These are phyloP conservation scores for Cephalotrichum gorgonifer DNA, from an alignment of 2,329 filamentous ascomycete genomes.

Conservation along the genomic window DNA sequence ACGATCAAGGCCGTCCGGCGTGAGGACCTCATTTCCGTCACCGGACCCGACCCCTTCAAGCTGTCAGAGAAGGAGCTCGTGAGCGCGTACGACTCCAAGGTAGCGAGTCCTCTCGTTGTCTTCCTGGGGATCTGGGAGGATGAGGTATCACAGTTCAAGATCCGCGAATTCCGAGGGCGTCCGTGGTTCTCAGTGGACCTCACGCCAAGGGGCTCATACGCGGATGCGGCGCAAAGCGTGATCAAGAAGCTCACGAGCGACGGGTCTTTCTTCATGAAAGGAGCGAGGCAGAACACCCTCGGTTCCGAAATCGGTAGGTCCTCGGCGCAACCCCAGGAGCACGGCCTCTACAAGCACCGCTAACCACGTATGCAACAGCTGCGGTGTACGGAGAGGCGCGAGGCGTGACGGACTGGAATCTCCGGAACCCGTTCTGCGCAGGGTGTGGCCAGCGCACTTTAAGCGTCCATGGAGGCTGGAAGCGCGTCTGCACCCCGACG, in stretches of 20 bases:
- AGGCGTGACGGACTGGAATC: slow-evolving; percentile 88
- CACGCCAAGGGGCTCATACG: slow-evolving; percentile 57
- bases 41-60: slow-evolving; percentile 62
- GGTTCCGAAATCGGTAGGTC: slow-evolving; percentile 48
- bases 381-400: slow-evolving; percentile 86
- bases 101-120: slow-evolving; percentile 53
- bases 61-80: slow-evolving; percentile 63
- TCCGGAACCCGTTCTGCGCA: slow-evolving; percentile 82
- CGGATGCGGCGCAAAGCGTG: slow-evolving; percentile 47
- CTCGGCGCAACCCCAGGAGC: background rate
- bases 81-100: slow-evolving; percentile 61
- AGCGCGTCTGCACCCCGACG: slow-evolving; percentile 65
- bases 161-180: slow-evolving; percentile 63
- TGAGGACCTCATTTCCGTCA: slow-evolving; percentile 58
- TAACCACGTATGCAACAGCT: background rate
- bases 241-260: slow-evolving; percentile 31
- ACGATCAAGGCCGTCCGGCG: slow-evolving; percentile 59
- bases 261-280: slow-evolving; percentile 56
- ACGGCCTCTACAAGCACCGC: background rate
- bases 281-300: slow-evolving; percentile 52
- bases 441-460: slow-evolving; percentile 78
- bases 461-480: slow-evolving; percentile 68
- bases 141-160: slow-evolving; percentile 37
- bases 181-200: slow-evolving; percentile 89
- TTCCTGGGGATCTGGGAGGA: slow-evolving; percentile 77